These are phyloP conservation scores for Auriscalpium vulgare DNA, from an alignment of 768 basidiomycete genomes.

Conservation along the genomic window DNA sequence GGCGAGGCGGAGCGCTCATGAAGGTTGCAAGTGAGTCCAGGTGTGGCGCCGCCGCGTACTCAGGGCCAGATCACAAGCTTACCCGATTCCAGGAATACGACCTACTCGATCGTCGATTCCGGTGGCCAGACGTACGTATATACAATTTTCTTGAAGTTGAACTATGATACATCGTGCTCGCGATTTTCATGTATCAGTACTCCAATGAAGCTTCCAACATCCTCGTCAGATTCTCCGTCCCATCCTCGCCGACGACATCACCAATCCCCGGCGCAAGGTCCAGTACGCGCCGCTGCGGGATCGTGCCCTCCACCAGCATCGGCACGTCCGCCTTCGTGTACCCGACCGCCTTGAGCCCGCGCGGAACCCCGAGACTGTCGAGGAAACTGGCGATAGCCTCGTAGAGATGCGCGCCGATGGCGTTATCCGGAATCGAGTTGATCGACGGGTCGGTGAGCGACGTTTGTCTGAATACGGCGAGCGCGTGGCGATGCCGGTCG, in stretches of 20 bases:
- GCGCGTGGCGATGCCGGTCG: conserved; percentile 80
- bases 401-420: conserved; percentile 68
- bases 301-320: conserved; percentile 79
- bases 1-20: conserved; percentile 13
- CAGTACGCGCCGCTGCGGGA: conserved; percentile 87
- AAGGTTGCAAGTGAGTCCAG: no score
- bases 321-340: conserved; percentile 61
- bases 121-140: no score
- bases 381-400: conserved; percentile 88
- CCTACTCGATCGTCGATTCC: no score
- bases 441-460: conserved; percentile 63
- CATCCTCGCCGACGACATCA: conserved; percentile 74
- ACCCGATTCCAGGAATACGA: no score
- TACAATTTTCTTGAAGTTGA: no score
- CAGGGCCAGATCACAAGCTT: no score
- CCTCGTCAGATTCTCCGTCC: conserved; percentile 67
- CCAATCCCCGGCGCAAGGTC: conserved; percentile 91
- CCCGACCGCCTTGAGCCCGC: conserved; percentile 78
- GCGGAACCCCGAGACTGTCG: conserved; percentile 74
- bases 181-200: conserved; percentile 37
- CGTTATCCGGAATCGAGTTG: conserved; percentile 66
- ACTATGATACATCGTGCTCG: no score
- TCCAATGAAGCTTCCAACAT: conserved; percentile 78
- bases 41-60: no score
- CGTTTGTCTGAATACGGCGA: conserved; percentile 72